Evolutionary conservation across 2,329 filamentous ascomycete genomes (phyloP), one percentile per base, ranked within the genome.

Genomic region (Pyrenophora teres): DNA sequence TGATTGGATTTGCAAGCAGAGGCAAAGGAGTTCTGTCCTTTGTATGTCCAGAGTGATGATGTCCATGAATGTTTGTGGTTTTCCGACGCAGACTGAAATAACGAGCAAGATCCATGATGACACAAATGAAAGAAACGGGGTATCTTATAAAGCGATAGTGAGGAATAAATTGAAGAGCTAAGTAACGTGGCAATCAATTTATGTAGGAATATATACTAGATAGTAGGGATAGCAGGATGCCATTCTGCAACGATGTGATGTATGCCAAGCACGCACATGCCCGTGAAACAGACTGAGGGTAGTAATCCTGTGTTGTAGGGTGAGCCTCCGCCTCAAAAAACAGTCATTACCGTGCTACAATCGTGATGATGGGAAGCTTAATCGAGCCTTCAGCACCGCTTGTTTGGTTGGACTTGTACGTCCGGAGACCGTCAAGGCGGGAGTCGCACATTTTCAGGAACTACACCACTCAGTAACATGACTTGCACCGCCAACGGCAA

Each of bases 1-100:
- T 65, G 41, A 65, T 57, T 1, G 63, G 61, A 8, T 53, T 59
- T 10, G 59, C 59, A 7, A 65, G 25, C 6, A 64, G 43, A 10
- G 57, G 52, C 8, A 65, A 56, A 35, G 47, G 56, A n/a, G 41
- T 54, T n/a, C 54, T 45, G 1, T 13, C 10, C 32, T 45, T 32
- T 2, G 35, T 5, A 35, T 49, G 15, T 45, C 30, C 37, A 33
- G 43, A 15, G 25, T 47, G 40, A 13, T 19, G 19, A 37, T 23
- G 23, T 13, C 36, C 40, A 15, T 33, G 40, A 23, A 21, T 23
- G 21, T 40, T 18, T 12, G 46, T 39, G 25, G 41, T 46, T 31
- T 57, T 61, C 41, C 46, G 51, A n/a, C 50, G 45, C 10, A 53
- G 42, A 43, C 57, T 59, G 46, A 63, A 60, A 32, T 62, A 65